Percentiles rank a stretch among this genome's conserved stretches.
These are phyloP conservation scores for Nicotiana benthamiana DNA, from an alignment of 257 asterid genomes.

Conservation along the genomic window DNA sequence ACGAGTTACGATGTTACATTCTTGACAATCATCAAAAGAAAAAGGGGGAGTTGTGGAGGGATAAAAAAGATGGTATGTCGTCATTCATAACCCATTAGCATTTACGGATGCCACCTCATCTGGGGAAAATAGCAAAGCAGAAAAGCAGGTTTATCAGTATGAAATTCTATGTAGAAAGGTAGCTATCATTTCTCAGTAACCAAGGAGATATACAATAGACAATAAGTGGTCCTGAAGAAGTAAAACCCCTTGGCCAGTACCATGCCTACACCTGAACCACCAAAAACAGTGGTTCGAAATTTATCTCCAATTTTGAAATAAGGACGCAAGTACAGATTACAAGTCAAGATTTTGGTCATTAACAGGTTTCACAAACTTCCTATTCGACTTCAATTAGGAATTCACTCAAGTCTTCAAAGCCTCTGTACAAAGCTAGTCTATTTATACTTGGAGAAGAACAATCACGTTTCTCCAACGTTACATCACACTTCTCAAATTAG, in stretches of 20 bases:
- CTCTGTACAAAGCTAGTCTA: neutral
- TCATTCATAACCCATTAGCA: neutral
- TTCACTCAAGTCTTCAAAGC: neutral
- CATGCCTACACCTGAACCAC: too few species aligned
- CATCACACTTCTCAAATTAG: neutral
- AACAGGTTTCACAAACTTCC: neutral
- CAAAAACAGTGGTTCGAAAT: too few species aligned
- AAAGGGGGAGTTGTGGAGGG: neutral
- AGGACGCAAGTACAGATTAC: neutral
- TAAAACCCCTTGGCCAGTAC: too few species aligned
- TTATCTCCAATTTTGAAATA: too few species aligned
- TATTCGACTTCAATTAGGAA: neutral
- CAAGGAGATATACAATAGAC: neutral
- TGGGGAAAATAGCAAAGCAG: neutral
- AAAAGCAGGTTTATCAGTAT: neutral
- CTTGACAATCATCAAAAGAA: neutral
- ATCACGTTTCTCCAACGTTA: neutral
- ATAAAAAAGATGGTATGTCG: neutral
- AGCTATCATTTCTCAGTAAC: neutral
- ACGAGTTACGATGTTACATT: conserved; percentile 1
- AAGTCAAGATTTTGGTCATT: neutral
- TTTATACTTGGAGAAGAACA: neutral
- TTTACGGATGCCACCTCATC: neutral
- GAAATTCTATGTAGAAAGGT: neutral
- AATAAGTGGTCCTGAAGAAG: neutral